Evolutionary conservation across 1,139 yeast species (phyloP).

Genomic region (Ashbya aceris): DNA sequence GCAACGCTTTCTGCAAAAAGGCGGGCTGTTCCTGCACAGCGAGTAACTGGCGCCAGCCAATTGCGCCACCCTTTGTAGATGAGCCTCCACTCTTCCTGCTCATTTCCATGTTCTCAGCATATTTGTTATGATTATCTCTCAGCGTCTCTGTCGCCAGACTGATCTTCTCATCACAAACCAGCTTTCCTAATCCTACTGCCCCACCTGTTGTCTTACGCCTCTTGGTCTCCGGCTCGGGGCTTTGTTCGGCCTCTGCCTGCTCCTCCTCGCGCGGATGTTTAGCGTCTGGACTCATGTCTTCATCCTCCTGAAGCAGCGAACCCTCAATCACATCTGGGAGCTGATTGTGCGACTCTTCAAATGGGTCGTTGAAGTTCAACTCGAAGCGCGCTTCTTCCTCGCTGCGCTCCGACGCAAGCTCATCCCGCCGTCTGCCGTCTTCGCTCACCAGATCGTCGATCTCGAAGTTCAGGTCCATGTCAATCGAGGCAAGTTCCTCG

Average conservation of each 20-base stretch:
- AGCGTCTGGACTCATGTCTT: not conserved
- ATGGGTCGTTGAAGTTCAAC: slow-evolving; percentile 1
- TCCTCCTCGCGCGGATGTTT: slow-evolving; percentile 4
- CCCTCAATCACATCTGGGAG: slow-evolving; percentile 3
- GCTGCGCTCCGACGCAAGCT: slow-evolving; percentile 1
- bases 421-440: slow-evolving; percentile 11
- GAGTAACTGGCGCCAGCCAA: slow-evolving; percentile 9
- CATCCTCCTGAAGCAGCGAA: slow-evolving; percentile 1
- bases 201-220: not conserved
- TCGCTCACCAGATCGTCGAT: slow-evolving; percentile 23
- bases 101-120: slow-evolving; percentile 16
- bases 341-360: not conserved
- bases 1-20: slow-evolving; percentile 5
- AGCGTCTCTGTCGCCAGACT: slow-evolving; percentile 22
- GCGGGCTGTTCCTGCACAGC: slow-evolving; percentile 6
- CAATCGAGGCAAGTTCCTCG: slow-evolving; percentile 15
- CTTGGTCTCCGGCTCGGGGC: slow-evolving; percentile 2
- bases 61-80: no score
- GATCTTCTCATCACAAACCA: slow-evolving; percentile 19
- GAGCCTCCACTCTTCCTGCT: no score
- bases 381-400: not conserved
- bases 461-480: slow-evolving; percentile 23
- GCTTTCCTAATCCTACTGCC: not conserved
- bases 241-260: slow-evolving; percentile 6
- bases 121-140: slow-evolving; percentile 17